These are phyloP conservation scores for Torulaspora globosa DNA, from an alignment of 1,139 yeast genomes.

Conservation along the genomic window DNA sequence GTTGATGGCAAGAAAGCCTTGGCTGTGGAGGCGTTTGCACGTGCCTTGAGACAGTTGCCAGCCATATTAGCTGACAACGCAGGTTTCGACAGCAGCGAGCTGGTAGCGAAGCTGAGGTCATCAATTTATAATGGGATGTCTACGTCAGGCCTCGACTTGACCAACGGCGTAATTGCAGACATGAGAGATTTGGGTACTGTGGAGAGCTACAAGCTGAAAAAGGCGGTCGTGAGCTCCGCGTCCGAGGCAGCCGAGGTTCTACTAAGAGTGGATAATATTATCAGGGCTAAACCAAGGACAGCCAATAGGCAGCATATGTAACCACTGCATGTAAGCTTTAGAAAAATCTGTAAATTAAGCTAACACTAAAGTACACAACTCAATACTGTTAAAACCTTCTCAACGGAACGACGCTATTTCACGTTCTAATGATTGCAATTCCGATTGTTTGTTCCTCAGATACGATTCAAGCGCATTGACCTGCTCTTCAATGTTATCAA, in stretches of 20 bases:
- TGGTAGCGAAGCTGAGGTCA: conserved; percentile 85
- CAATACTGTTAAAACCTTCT: neutral
- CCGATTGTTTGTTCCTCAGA: conserved; percentile 46
- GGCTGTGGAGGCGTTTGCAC: conserved; percentile 92
- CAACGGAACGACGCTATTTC: conserved; percentile 36
- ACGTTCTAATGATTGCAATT: conserved; percentile 42
- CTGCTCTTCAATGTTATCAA: conserved; percentile 51
- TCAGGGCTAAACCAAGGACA: conserved; percentile 95
- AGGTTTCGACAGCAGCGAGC: conserved; percentile 90
- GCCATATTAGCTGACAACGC: conserved; percentile 96
- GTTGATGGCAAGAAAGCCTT: conserved; percentile 90
- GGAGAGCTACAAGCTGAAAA: conserved; percentile 85
- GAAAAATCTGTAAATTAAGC: conserved; percentile 6
- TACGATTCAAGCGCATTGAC: conserved; percentile 52
- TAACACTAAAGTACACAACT: conserved; percentile 3
- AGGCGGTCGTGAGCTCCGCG: conserved; percentile 94
- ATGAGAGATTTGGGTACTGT: conserved; percentile 93
- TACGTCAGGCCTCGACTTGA: conserved; percentile 85
- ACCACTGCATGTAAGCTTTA: conserved; percentile 11
- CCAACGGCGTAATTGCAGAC: conserved; percentile 79
- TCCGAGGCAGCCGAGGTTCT: conserved; percentile 96
- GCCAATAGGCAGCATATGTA: conserved; percentile 62
- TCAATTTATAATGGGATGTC: conserved; percentile 90
- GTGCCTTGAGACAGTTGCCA: conserved; percentile 91
- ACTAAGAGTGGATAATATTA: conserved; percentile 90